These are phyloP conservation scores for Suillus paluster DNA, from an alignment of 768 basidiomycete species.

Conservation along the genomic window DNA sequence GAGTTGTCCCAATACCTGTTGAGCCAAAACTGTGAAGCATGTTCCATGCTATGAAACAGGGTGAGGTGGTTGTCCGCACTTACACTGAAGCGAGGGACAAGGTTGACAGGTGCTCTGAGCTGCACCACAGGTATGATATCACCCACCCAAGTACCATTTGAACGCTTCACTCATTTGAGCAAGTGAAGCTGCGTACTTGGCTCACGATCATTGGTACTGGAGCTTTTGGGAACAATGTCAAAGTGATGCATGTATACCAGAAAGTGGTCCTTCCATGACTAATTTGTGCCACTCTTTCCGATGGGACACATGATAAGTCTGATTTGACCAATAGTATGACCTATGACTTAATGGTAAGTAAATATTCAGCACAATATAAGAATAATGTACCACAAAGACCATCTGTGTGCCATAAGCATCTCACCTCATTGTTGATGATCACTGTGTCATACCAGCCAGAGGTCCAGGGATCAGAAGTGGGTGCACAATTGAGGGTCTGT, in stretches of 20 bases:
- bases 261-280: too few relatives aligned
- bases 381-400: conserved; percentile 1
- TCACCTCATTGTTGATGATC: neutral
- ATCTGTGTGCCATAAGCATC: neutral
- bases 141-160: conserved; percentile 1
- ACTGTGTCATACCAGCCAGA: conserved; percentile 6
- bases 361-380: neutral
- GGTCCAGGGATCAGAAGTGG: neutral
- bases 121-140: conserved; percentile 15
- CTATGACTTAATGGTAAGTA: neutral
- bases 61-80: conserved; percentile 10
- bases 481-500: conserved; percentile 1
- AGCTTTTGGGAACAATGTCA: conserved; percentile 14
- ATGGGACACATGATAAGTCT: conserved; percentile 5
- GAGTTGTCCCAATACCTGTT: conserved; percentile 10
- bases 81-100: conserved; percentile 14
- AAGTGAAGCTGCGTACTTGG: conserved; percentile 23
- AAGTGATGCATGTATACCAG: conserved; percentile 32
- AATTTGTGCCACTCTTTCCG: neutral
- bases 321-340: conserved; percentile 8
- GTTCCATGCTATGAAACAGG: conserved; percentile 4
- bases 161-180: neutral
- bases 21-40: conserved; percentile 13
- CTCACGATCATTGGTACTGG: conserved; percentile 17
- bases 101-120: conserved; percentile 12